Evolutionary conservation across 768 basidiomycete species (phyloP), one percentile per base, ranked within the genome.

Genomic region (Brasilioporus rufonigricans): DNA sequence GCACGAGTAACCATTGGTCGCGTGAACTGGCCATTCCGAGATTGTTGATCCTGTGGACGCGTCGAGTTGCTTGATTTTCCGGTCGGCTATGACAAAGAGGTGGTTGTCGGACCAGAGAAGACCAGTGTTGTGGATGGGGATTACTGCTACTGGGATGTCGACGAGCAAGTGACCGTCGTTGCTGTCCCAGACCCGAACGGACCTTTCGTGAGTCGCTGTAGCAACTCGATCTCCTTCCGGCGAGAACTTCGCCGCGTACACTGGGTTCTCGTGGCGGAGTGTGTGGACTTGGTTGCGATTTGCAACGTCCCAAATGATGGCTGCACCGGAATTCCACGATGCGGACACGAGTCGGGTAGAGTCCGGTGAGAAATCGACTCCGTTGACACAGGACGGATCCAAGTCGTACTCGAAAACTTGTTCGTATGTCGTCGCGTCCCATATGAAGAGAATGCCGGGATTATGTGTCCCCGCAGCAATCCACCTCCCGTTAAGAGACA

Each of bases 71-170:
- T 50, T 44, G 29, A 58, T 53, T 33, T 21, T 26, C 1, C 26
- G 4, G 6, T 18, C n/a, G 7, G 50, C 32, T 9, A 47, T 5
- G n/a, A 57, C 33, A 9, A 55, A 23, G 19, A 59, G 32, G 10
- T 55, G 44, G 8, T 43, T 4, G 40, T 24, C 16, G 11, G 16
- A 47, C 60, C 59, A 59, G 11, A 51, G 14, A 5, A 62, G 50
- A 24, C 53, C 45, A 1, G 18, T 9, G 38, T 61, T 61, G 47
- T 10, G 26, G n/a, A 12, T n/a, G n/a, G n/a, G n/a, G n/a, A n/a
- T n/a, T 2, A 55, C 53, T 4, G 4, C 0, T 1, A 38, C 27
- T 10, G 5, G 4, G 13, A 58, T 38, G 5, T 44, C 29, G 3
- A 38, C 9, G 6, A 61, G 49, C 29, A 53, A n/a, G 12, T 21